phyloP scores from a whole-genome alignment of 352 stramenopile species.

The Thraustochytrium sp. region DNA sequence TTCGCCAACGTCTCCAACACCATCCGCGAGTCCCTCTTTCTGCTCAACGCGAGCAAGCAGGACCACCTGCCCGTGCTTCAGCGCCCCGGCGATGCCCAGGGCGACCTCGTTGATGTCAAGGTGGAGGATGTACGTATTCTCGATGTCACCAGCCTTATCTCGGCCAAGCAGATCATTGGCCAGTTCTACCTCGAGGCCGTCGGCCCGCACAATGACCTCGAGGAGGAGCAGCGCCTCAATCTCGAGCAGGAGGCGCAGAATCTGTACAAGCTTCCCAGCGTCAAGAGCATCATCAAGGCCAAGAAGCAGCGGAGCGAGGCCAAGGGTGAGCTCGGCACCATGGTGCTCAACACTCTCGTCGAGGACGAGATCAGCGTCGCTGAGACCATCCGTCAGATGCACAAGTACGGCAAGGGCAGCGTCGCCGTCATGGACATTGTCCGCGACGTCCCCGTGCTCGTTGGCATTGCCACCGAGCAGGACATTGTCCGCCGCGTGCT shows the following conservation, averaged over 20 bases:
- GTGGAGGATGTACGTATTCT: background rate
- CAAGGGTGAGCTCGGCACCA: constrained; percentile 24
- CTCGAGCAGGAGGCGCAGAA: constrained; percentile 10
- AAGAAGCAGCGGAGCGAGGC: constrained; percentile 8
- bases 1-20: background rate
- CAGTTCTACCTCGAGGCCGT: constrained; percentile 28
- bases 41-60: constrained; percentile 37
- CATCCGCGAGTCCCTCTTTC: constrained; percentile 31
- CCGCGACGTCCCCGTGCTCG: constrained; percentile 27
- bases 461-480: constrained; percentile 32
- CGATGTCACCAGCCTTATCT: constrained; percentile 17
- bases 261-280: constrained; percentile 24
- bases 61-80: constrained; percentile 29
- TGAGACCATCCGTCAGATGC: constrained; percentile 25
- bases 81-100: background rate
- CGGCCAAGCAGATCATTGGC: constrained; percentile 39
- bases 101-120: background rate
- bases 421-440: constrained; percentile 31
- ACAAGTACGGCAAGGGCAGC: constrained; percentile 29
- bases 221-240: background rate
- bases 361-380: constrained; percentile 28
- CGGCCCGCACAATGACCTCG: background rate
- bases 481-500: constrained; percentile 33
- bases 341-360: constrained; percentile 40
- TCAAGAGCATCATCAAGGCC: constrained; percentile 35